Percentiles rank a stretch among this genome's conserved stretches.
Conservation (phyloP, 805 yeast genomes). For the Saturnispora silvae region DNA sequence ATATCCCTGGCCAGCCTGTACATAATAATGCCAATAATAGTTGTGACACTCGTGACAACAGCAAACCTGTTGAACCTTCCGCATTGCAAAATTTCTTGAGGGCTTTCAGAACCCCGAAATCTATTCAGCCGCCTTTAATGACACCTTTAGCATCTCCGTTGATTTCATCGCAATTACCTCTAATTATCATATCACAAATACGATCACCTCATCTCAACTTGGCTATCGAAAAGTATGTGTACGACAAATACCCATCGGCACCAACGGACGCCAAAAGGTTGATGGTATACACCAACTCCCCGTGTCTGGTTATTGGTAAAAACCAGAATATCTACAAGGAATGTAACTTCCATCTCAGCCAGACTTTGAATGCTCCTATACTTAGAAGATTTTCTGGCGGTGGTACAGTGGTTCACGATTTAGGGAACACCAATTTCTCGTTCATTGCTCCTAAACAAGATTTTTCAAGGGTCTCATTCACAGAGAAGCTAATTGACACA, state of each 20-base stretch:
- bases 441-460: conserved; percentile 51
- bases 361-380: conserved; percentile 45
- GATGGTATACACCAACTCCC: conserved; percentile 62
- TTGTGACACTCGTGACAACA: not conserved
- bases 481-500: conserved; percentile 16
- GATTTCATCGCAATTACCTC: conserved; percentile 26
- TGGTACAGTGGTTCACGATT: conserved; percentile 92
- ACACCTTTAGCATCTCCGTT: conserved; percentile 11
- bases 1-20: not conserved
- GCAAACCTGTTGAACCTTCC: not conserved
- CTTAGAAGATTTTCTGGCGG: conserved; percentile 85
- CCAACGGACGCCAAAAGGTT: conserved; percentile 38
- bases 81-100: not conserved
- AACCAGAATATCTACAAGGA: conserved; percentile 95
- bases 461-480: conserved; percentile 53
- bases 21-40: not conserved
- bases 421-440: conserved; percentile 80
- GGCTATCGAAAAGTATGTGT: conserved; percentile 74
- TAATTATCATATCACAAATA: conserved; percentile 48
- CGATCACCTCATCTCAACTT: conserved; percentile 64
- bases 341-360: conserved; percentile 48
- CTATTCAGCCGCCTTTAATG: not conserved
- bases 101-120: not conserved
- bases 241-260: conserved; percentile 50
- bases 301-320: conserved; percentile 90